Evolutionary conservation across 805 yeast genomes (phyloP), one percentile per base, ranked within the genome.

Genomic region (Zygosaccharomyces kombuchaensis): DNA sequence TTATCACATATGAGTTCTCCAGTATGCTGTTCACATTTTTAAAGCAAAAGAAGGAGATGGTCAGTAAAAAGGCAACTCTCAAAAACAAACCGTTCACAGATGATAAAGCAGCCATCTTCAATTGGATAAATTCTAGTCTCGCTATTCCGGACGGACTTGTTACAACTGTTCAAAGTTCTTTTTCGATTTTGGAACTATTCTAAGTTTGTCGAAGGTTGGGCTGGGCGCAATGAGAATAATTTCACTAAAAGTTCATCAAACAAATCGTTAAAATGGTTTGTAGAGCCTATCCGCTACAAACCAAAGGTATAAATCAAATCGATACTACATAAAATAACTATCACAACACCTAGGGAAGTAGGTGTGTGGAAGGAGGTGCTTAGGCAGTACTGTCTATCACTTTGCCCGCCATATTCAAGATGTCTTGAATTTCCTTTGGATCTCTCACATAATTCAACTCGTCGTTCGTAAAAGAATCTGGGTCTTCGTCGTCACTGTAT

Each of bases 61-160:
- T 60, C 14, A 73, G 58, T 23, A 79, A 68, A 32, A 73, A 68
- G 8, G 72, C 67, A 10, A 74, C 69, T 52, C 84, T 73, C 23
- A 70, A 45, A 47, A 76, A 78, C 17, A 74, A 59, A 34, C 78
- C 65, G 6, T 77, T 66, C 21, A 68, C 69, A 4, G 82, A 72
- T 3, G 82, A 71, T 42, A 80, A 60, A 53, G 76, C 69, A 46
- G 72, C 78, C 84, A 79, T 79, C 42, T 27, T 54, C 12, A 19
- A 16, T 36, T 4, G 19, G 23, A 6, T 36, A 4, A 26, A 12
- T 26, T 26, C 7, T 42, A 21, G 25, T 12, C 14, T 26, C 9
- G n/a, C 36, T 19, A n/a, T 4, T 7, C 13, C 10, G 9, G 21
- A 22, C 12, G 14, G 5, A 22, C 17, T 19, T 9, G 5, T 2